Evolutionary conservation across 495 filamentous ascomycete species (phyloP).

Genomic region (Penicillium coffeae): DNA sequence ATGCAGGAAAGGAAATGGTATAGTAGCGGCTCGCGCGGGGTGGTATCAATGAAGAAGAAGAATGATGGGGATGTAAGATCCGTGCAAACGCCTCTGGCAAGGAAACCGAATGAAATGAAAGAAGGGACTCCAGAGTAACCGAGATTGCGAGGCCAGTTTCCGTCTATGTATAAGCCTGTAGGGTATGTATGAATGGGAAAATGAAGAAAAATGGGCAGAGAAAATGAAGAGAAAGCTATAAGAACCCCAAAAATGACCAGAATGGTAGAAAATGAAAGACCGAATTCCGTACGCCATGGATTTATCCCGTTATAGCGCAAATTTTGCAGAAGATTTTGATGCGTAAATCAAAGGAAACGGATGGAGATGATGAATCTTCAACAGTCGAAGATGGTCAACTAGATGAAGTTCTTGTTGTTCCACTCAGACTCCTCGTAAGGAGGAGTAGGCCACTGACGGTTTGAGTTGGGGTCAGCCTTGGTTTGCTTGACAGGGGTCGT

Average conservation of each 20-base stretch:
- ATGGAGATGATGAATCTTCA: constrained; percentile 14
- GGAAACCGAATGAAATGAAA: constrained; percentile 24
- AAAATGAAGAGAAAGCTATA: constrained; percentile 16
- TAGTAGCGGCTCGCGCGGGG: constrained; percentile 36
- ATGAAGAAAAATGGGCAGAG: constrained; percentile 16
- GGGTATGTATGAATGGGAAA: constrained; percentile 34
- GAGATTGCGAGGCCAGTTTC: constrained; percentile 38
- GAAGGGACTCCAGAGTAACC: constrained; percentile 16
- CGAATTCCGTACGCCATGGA: constrained; percentile 39
- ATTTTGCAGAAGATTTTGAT: constrained; percentile 27
- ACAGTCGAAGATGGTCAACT: constrained; percentile 21
- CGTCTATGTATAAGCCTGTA: constrained; percentile 41
- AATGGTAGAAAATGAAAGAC: constrained; percentile 24
- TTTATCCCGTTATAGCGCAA: constrained; percentile 25
- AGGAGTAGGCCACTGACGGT: constrained; percentile 90
- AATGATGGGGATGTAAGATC: constrained; percentile 14
- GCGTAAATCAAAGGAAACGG: constrained; percentile 18
- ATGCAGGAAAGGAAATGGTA: constrained; percentile 24
- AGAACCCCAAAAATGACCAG: constrained; percentile 21
- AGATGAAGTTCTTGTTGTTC: constrained; percentile 63
- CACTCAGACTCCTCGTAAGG: constrained; percentile 89
- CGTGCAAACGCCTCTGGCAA: constrained; percentile 27
- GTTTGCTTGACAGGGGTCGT: constrained; percentile 53
- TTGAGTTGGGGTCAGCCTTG: constrained; percentile 53
- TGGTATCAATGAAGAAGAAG: constrained; percentile 27